Evolutionary conservation across 805 yeast genomes (phyloP).

Genomic region (Metschnikowia lachancei): DNA sequence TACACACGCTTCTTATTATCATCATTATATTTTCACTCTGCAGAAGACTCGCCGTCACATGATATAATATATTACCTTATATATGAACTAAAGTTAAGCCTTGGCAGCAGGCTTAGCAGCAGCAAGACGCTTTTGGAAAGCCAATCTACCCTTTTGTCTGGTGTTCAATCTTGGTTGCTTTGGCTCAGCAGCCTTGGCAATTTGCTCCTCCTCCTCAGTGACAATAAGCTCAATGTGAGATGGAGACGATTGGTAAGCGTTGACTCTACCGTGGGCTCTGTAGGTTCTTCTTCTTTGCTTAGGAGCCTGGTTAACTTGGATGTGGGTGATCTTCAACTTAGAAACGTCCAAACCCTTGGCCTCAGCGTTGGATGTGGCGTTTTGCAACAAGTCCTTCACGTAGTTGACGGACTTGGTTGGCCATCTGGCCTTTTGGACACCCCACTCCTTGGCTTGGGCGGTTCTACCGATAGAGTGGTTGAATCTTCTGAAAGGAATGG

Average conservation of each 20-base stretch:
- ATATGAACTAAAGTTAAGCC: constrained; percentile 4
- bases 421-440: constrained; percentile 99
- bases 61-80: constrained; percentile 10
- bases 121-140: constrained; percentile 85
- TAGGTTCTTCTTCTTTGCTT: constrained; percentile 99
- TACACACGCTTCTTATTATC: too few species aligned
- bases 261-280: constrained; percentile 99
- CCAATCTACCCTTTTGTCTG: constrained; percentile 91
- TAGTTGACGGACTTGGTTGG: constrained; percentile 98
- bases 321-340: constrained; percentile 92
- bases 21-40: background rate
- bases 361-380: constrained; percentile 98
- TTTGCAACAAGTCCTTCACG: constrained; percentile 89
- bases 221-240: constrained; percentile 97
- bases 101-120: constrained; percentile 15
- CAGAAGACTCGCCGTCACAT: constrained; percentile 1
- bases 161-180: constrained; percentile 70
- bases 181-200: constrained; percentile 83
- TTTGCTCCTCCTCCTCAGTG: constrained; percentile 91
- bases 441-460: constrained; percentile 99
- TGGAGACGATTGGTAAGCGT: constrained; percentile 98
- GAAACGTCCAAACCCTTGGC: constrained; percentile 96
- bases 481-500: constrained; percentile 99
- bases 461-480: constrained; percentile 97
- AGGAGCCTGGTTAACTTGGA: constrained; percentile 99